Evolutionary conservation across 2,329 filamentous ascomycete species (phyloP), one percentile per base, ranked within the genome.

Genomic region (Mycocentrospora acerina): DNA sequence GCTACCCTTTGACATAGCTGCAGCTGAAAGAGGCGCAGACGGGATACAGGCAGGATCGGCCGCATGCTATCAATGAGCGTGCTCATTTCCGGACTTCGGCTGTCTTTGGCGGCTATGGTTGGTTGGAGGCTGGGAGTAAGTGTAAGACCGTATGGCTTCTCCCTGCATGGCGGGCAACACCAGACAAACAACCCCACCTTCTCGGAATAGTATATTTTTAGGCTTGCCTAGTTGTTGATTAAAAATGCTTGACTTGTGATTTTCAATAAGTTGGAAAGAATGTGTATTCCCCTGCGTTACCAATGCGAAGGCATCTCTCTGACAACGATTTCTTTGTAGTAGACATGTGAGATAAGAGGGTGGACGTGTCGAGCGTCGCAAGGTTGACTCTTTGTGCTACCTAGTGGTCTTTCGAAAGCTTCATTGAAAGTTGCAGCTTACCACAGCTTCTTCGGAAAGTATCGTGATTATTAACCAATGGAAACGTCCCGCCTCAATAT

Each of bases 131-230:
- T 47, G 44, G 40, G 35, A 29, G 41, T 31, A 29, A 29, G 38
- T 40, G 30, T 38, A 40, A 30, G 42, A 40, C 31, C 31, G 46
- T 55, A 55, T 51, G 56, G 57, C 53, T 55, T 52, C 46, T 36
- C 39, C 41, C 35, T 41, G 28, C 35, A 35, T 42, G 33, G 13
- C 33, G 29, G 25, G 37, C 32, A 49, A 35, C 33, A 42, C 32
- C 40, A 32, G 26, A 17, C 40, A 22, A 27, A 29, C 16, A 29
- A 31, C 34, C 33, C 38, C 37, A 39, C 45, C 16, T 33, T 32
- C 38, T 37, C 14, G 26, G 35, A 33, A 11, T 32, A 24, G 35
- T 22, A 29, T 44, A 42, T 44, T 37, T 43, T 49, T 45, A 34
- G 40, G 25, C 34, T 32, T 42, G 38, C 37, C 40, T 38, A 37